phyloP scores from a whole-genome alignment of 371 early-diverging fungal species.

The Apophysomyces variabilis region DNA sequence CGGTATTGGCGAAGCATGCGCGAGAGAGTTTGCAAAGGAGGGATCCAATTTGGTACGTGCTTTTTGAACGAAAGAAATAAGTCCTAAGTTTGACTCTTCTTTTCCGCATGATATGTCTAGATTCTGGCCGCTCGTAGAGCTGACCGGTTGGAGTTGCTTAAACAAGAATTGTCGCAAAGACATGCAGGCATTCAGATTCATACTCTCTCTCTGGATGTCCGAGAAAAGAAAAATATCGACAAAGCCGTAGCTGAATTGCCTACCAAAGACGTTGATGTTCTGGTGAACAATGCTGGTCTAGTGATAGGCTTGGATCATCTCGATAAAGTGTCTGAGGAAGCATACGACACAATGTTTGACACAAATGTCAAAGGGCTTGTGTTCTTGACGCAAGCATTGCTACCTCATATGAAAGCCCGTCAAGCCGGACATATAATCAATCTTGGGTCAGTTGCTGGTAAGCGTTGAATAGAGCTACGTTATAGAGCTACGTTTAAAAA shows the following conservation, averaged over 20 bases:
- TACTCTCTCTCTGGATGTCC: conserved; percentile 74
- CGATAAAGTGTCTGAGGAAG: conserved; percentile 62
- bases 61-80: too few relatives aligned
- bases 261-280: conserved; percentile 39
- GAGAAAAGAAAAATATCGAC: conserved; percentile 59
- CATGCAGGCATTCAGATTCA: conserved; percentile 64
- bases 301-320: conserved; percentile 85
- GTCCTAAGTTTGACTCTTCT: too few relatives aligned
- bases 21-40: conserved; percentile 81
- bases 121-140: conserved; percentile 80
- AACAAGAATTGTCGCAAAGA: conserved; percentile 44
- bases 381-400: conserved; percentile 77
- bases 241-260: conserved; percentile 59
- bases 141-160: conserved; percentile 67
- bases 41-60: conserved; percentile 72
- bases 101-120: conserved; percentile 24
- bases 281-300: conserved; percentile 62
- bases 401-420: conserved; percentile 80
- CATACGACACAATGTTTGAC: conserved; percentile 83
- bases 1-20: conserved; percentile 89
- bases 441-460: conserved; percentile 82
- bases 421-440: conserved; percentile 87
- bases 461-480: conserved; percentile 12
- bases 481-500: too few relatives aligned
- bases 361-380: conserved; percentile 91